These are phyloP conservation scores for Plenodomus biglobosus DNA, from an alignment of 2,329 filamentous ascomycete species.

Conservation along the genomic window DNA sequence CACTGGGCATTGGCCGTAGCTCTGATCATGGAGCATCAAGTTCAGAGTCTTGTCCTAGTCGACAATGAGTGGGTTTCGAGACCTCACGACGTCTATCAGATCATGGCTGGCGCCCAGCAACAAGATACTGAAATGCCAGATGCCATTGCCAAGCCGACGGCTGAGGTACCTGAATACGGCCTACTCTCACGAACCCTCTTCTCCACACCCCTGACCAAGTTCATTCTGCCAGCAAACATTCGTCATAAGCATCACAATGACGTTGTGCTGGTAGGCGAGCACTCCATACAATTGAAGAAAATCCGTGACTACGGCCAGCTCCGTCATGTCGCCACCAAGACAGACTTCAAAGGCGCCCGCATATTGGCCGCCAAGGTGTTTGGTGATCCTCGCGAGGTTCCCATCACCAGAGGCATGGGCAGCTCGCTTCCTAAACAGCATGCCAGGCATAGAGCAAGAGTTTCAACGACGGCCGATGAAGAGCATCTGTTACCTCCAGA, in stretches of 20 bases:
- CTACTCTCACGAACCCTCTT: conserved; percentile 78
- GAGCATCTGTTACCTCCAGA: conserved; percentile 65
- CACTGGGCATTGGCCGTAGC: not conserved
- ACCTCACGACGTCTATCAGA: conserved; percentile 45
- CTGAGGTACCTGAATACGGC: conserved; percentile 61
- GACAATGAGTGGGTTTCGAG: conserved; percentile 41
- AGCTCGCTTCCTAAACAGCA: conserved; percentile 21
- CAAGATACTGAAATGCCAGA: conserved; percentile 30
- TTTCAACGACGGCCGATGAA: conserved; percentile 23
- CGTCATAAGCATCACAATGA: conserved; percentile 72
- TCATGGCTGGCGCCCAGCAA: conserved; percentile 42
- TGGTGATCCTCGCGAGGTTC: conserved; percentile 49
- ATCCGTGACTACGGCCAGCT: conserved; percentile 69
- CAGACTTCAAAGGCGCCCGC: conserved; percentile 69
- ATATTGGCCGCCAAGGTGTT: conserved; percentile 81
- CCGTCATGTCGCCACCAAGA: conserved; percentile 73
- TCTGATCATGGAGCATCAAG: conserved; percentile 30
- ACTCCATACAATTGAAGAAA: conserved; percentile 79
- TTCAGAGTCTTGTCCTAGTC: conserved; percentile 30
- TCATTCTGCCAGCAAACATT: conserved; percentile 77
- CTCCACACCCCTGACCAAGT: conserved; percentile 72
- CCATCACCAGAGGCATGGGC: conserved; percentile 18
- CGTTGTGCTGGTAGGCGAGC: conserved; percentile 82
- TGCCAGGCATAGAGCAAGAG: conserved; percentile 12
- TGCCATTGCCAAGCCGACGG: conserved; percentile 30